These are phyloP conservation scores for Carex sylvatica DNA, from an alignment of 202 grass and related monocot genomes.

Conservation along the genomic window DNA sequence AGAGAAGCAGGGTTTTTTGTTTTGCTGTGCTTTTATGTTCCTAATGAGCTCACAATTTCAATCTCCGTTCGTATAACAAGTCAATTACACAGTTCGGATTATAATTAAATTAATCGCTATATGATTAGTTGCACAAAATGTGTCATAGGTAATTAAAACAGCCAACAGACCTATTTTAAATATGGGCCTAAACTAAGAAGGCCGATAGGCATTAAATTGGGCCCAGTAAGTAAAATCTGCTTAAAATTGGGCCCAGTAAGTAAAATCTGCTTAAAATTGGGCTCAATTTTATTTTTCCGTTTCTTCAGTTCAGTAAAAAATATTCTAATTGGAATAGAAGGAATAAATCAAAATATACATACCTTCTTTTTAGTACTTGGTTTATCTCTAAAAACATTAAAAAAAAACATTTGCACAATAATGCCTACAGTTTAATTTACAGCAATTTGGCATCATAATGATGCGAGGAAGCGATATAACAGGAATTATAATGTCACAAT, in stretches of 20 bases:
- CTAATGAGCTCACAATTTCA: not conserved
- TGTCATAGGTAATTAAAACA: not conserved
- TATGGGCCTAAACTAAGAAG: not conserved
- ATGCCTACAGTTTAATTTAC: not conserved
- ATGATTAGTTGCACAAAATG: not conserved
- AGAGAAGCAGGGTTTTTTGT: slow-evolving; percentile 6
- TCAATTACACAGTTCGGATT: not conserved
- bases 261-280: not conserved
- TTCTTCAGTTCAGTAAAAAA: not conserved
- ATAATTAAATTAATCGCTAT: not conserved
- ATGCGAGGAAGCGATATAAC: not conserved
- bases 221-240: not conserved
- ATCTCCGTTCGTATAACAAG: not conserved
- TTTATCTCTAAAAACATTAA: not conserved
- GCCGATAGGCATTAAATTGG: not conserved
- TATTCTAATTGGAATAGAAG: not conserved
- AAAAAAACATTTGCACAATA: not conserved
- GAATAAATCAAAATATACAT: not conserved
- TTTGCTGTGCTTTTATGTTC: not conserved
- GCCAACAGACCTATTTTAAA: not conserved
- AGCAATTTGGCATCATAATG: not conserved
- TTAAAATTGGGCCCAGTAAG: not conserved
- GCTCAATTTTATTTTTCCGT: not conserved
- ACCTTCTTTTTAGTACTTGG: not conserved
- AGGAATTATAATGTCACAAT: not conserved